These are phyloP conservation scores for Cryomyces minteri DNA, from an alignment of 495 filamentous ascomycete genomes.

Conservation along the genomic window DNA sequence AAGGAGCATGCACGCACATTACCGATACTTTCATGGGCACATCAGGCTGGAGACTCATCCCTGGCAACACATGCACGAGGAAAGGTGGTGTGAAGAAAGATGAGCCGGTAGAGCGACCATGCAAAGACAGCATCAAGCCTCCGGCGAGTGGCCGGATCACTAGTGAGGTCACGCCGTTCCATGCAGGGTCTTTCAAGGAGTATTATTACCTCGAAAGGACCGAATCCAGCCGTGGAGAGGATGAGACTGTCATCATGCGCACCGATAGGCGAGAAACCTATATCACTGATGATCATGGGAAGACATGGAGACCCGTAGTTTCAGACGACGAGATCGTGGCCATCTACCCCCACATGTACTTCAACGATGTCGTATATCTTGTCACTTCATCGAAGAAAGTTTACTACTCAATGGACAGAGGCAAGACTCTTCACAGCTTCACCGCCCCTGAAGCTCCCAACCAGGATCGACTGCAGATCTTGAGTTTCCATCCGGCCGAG, in stretches of 20 bases:
- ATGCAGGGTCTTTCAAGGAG: conserved; percentile 31
- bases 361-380: conserved; percentile 73
- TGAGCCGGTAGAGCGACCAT: conserved; percentile 36
- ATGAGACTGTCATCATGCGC: conserved; percentile 76
- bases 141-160: conserved; percentile 42
- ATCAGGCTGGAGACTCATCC: conserved; percentile 83
- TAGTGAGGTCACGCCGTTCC: conserved; percentile 35
- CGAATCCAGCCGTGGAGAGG: conserved; percentile 36
- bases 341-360: conserved; percentile 58
- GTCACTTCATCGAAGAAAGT: conserved; percentile 48
- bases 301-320: conserved; percentile 52
- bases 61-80: conserved; percentile 65
- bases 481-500: conserved; percentile 64
- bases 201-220: conserved; percentile 77
- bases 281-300: conserved; percentile 68
- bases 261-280: conserved; percentile 44
- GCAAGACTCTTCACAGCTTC: conserved; percentile 46
- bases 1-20: conserved; percentile 45
- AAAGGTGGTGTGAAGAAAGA: conserved; percentile 35
- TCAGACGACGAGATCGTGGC: conserved; percentile 39
- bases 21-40: conserved; percentile 58
- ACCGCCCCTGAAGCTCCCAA: conserved; percentile 34
- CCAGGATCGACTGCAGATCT: conserved; percentile 26
- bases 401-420: conserved; percentile 63
- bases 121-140: conserved; percentile 26